Percentiles rank a stretch among this genome's conserved stretches.
Evolutionary conservation across 1,284 basidiomycete genomes (phyloP).

Genomic region (Lentinus polychrous): DNA sequence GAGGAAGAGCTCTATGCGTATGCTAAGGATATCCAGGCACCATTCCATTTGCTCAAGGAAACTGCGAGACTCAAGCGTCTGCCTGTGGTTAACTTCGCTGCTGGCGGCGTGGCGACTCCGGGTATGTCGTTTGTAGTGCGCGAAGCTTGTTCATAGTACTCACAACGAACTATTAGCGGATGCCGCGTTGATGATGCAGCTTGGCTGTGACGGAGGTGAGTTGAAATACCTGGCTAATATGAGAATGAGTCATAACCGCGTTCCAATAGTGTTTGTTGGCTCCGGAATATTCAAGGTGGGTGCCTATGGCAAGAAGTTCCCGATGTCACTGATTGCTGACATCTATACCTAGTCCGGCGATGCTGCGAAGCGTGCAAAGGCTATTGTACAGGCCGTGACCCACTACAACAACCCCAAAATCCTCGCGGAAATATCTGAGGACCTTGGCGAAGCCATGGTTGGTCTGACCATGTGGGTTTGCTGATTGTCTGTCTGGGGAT

Average conservation of each 20-base stretch:
- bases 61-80: conserved; percentile 89
- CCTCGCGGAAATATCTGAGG: conserved; percentile 81
- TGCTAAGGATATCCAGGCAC: conserved; percentile 91
- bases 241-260: conserved; percentile 8
- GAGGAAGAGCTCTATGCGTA: conserved; percentile 96
- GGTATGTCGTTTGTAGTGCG: conserved; percentile 50
- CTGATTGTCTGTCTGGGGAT: not conserved
- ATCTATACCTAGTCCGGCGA: conserved; percentile 67
- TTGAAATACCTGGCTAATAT: conserved; percentile 11
- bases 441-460: conserved; percentile 89
- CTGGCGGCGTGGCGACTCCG: conserved; percentile 95
- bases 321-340: conserved; percentile 5
- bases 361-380: conserved; percentile 88
- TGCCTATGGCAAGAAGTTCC: conserved; percentile 15
- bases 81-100: conserved; percentile 94
- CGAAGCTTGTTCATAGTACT: conserved; percentile 4
- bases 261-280: conserved; percentile 75
- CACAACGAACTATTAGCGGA: conserved; percentile 80
- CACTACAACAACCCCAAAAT: conserved; percentile 93
- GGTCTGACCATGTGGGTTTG: conserved; percentile 77
- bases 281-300: conserved; percentile 90
- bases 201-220: conserved; percentile 94
- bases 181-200: conserved; percentile 99
- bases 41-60: conserved; percentile 97
- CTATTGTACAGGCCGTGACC: conserved; percentile 97